Conservation (phyloP, 345 rosid genomes). For the Salix arbutifolia region DNA sequence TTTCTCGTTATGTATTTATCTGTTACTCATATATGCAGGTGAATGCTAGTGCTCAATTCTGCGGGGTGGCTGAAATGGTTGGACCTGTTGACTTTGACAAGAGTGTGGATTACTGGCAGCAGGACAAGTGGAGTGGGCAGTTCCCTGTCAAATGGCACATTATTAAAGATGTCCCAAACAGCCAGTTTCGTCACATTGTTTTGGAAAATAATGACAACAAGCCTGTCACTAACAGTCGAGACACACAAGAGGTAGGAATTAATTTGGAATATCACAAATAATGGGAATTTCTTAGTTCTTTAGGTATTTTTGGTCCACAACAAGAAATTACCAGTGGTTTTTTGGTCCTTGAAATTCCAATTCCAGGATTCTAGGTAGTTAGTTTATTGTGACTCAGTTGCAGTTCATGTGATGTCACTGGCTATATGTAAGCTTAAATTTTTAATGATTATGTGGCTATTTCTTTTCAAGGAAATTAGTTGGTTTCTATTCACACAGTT, state of each 20-base stretch:
- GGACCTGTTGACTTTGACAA: constrained; percentile 85
- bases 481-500: no score
- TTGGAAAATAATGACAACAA: constrained; percentile 82
- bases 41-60: constrained; percentile 85
- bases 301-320: background rate
- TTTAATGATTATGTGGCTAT: background rate
- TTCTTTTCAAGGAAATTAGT: background rate
- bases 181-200: constrained; percentile 70
- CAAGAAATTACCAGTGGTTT: background rate
- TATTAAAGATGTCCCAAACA: constrained; percentile 84
- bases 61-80: constrained; percentile 89
- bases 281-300: background rate
- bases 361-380: no score
- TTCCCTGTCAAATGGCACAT: constrained; percentile 90
- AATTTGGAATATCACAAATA: background rate
- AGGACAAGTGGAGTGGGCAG: constrained; percentile 89
- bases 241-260: constrained; percentile 71
- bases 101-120: constrained; percentile 91
- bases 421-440: no score
- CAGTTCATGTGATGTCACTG: no score
- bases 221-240: constrained; percentile 94
- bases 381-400: no score
- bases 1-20: background rate
- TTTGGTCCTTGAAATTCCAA: background rate
- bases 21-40: constrained; percentile 48